These are phyloP conservation scores for Durio zibethinus DNA, from an alignment of 345 rosid genomes.

Conservation along the genomic window DNA sequence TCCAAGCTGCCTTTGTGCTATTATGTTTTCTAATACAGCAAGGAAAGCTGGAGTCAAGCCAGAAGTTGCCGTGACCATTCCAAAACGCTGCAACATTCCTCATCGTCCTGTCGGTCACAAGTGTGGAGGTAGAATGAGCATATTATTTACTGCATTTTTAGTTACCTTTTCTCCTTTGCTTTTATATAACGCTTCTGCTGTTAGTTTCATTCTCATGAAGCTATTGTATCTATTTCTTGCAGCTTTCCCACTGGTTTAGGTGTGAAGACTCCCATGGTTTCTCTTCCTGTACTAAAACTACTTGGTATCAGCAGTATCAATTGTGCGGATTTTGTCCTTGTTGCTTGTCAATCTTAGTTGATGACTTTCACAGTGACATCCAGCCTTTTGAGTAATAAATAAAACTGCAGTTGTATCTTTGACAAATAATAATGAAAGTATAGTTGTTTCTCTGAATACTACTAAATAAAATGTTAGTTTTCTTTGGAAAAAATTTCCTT, in stretches of 20 bases:
- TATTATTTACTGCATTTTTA: too few species aligned
- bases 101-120: slow-evolving; percentile 74
- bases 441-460: not conserved
- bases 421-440: not conserved
- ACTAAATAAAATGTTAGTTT: not conserved
- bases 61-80: slow-evolving; percentile 71
- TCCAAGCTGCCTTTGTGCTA: slow-evolving; percentile 79
- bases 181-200: not conserved
- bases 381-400: not conserved
- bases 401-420: not conserved
- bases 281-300: not conserved
- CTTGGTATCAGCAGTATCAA: not conserved
- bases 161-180: not conserved
- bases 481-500: not conserved
- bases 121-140: slow-evolving; percentile 63
- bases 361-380: not conserved
- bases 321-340: not conserved
- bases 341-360: not conserved
- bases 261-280: not conserved
- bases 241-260: not conserved
- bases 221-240: slow-evolving; percentile 3
- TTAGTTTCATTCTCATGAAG: not conserved
- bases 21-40: slow-evolving; percentile 68
- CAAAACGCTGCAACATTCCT: slow-evolving; percentile 79
- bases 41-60: slow-evolving; percentile 62